Base-by-base conservation (phyloP, 75 land plant genomes). In the Azolla pinnata region DNA sequence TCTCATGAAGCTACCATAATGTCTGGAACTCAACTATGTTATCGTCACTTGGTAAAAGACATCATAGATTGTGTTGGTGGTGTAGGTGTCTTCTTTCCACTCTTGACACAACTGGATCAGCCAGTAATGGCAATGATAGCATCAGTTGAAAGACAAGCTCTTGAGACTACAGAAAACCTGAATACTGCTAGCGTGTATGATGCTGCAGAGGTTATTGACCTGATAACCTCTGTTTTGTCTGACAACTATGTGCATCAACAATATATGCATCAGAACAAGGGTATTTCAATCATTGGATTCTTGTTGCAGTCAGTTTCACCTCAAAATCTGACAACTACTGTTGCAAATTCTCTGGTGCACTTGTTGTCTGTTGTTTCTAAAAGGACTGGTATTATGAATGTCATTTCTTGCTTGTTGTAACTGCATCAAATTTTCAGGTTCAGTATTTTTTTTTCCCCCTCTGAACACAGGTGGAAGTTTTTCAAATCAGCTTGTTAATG, bases 11-110 rank as follows among this genome's bases (percentile, higher is more conserved):
- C 97, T 4, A 70, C 64, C 28, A 71, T 81, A 7, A 66, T 83
- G 84, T 56, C 56, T 56, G 97, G 97, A 0, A 85, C 96, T 29
- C 82, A 81, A 52, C 67, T 92, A 55, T 92, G 97, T 57, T 88
- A 88, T 19, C 75, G 96, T 5, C 80, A 80, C 38, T 58, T 92
- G 52, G 71, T 88, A 20, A 77, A 86, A 52, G 74, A 88, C 52
- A 88, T 80, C 34, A 79, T 92, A 44, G 87, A 92, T 44, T 88
- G 96, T 75, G 90, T 92, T 68, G 97, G 97, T 7, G 97, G 97
- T 31, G 85, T 92, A 35, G 74, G 86, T 35, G 97, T 85, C 12
- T 88, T 92, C 62, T 92, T 92, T 55, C 96, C 97, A 28, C 81
- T 92, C 14, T 67, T 92, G 57, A 72, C 85, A 10, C 95, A 80